phyloP scores from a whole-genome alignment of 257 asterid species.

The Forsythia viridissima region DNA sequence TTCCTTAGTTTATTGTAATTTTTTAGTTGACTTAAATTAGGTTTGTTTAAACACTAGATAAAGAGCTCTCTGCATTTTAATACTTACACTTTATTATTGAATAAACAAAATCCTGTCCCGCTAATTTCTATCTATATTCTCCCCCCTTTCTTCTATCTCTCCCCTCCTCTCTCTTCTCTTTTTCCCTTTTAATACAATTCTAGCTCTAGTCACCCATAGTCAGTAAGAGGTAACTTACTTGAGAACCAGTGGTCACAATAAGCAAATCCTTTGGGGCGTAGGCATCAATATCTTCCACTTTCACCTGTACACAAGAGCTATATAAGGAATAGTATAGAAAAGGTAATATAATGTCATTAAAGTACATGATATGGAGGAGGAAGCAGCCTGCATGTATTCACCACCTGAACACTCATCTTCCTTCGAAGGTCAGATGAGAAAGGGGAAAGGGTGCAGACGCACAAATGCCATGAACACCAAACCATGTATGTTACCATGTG shows the following conservation, averaged over 20 bases:
- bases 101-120: no score
- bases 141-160: no score
- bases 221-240: conserved; percentile 51
- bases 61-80: no score
- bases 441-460: neutral
- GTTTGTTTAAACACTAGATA: no score
- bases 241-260: conserved; percentile 98
- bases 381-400: neutral
- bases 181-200: no score
- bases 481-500: neutral
- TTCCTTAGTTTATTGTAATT: no score
- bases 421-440: neutral
- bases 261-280: conserved; percentile 96
- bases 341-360: conserved; percentile 15
- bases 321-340: conserved; percentile 24
- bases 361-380: conserved; percentile 9
- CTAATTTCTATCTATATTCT: no score
- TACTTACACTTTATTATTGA: no score
- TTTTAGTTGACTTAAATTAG: no score
- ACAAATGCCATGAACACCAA: neutral
- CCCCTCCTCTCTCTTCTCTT: no score
- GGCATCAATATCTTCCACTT: conserved; percentile 94
- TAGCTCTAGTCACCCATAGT: no score
- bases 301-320: conserved; percentile 54
- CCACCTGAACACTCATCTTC: neutral